Evolutionary conservation across 2,329 filamentous ascomycete genomes (phyloP).

Genomic region (Cladosporium oxysporum): DNA sequence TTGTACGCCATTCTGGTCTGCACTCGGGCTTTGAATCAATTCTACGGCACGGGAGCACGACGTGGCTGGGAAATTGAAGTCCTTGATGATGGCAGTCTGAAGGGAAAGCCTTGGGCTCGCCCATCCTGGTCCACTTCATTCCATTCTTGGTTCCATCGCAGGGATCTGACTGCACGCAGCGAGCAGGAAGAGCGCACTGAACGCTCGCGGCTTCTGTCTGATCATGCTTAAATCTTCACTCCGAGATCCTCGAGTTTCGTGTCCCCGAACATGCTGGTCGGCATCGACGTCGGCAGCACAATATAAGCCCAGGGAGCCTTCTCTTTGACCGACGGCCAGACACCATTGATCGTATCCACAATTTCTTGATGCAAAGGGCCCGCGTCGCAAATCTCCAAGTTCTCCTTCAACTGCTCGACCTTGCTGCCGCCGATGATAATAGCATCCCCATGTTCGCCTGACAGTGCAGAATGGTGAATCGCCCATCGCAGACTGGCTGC

Average conservation of each 20-base stretch:
- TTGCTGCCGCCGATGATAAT: conserved; percentile 45
- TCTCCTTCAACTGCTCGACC: conserved; percentile 42
- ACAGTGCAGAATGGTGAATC: conserved; percentile 45
- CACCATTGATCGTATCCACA: conserved; percentile 41
- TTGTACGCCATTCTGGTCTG: conserved; percentile 35
- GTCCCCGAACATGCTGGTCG: background rate
- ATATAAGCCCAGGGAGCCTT: conserved; percentile 11
- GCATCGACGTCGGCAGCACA: background rate
- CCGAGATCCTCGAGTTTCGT: background rate
- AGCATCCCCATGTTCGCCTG: conserved; percentile 36
- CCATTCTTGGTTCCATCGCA: conserved; percentile 20
- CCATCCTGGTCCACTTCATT: conserved; percentile 19
- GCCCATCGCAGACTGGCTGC: conserved; percentile 52
- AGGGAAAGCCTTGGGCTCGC: conserved; percentile 28
- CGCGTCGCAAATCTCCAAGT: conserved; percentile 43
- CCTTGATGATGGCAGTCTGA: conserved; percentile 30
- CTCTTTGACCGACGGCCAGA: conserved; percentile 33
- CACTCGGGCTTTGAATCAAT: conserved; percentile 27
- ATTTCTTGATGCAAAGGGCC: conserved; percentile 44
- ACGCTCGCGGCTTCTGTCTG: conserved; percentile 33
- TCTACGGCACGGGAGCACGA: conserved; percentile 31
- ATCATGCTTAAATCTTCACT: conserved; percentile 2
- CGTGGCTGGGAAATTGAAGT: conserved; percentile 34
- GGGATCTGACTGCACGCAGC: conserved; percentile 31
- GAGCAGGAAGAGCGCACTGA: conserved; percentile 42